These are phyloP conservation scores for Brassica rapa DNA, from an alignment of 345 rosid genomes.

Conservation along the genomic window DNA sequence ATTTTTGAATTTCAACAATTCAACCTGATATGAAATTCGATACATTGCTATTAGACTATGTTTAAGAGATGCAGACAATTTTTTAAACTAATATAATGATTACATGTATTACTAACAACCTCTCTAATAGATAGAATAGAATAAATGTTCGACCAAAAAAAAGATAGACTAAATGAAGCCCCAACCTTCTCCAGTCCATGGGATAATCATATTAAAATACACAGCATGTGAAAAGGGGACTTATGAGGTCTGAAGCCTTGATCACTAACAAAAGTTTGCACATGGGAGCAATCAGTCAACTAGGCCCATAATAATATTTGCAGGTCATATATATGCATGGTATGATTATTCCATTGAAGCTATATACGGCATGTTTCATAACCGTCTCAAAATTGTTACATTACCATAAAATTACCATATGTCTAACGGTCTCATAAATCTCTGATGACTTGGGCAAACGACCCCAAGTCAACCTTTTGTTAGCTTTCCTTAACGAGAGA, in stretches of 20 bases:
- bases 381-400: background rate
- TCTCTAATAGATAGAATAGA: background rate
- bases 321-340: constrained; percentile 7
- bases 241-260: constrained; percentile 3
- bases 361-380: background rate
- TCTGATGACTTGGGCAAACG: background rate
- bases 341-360: constrained; percentile 5
- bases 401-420: background rate
- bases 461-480: background rate
- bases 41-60: background rate
- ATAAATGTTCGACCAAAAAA: no score
- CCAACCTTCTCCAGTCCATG: background rate
- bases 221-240: background rate
- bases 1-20: background rate
- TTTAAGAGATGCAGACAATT: background rate
- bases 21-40: background rate
- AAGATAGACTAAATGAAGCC: background rate
- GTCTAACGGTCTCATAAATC: background rate
- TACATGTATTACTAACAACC: background rate
- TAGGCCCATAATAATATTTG: background rate
- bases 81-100: background rate
- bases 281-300: constrained; percentile 22
- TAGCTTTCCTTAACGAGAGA: background rate
- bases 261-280: constrained; percentile 3
- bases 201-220: background rate